These are phyloP conservation scores for Phycomyces blakesleeanus DNA, from an alignment of 192 early-diverging fungal genomes.

Conservation along the genomic window DNA sequence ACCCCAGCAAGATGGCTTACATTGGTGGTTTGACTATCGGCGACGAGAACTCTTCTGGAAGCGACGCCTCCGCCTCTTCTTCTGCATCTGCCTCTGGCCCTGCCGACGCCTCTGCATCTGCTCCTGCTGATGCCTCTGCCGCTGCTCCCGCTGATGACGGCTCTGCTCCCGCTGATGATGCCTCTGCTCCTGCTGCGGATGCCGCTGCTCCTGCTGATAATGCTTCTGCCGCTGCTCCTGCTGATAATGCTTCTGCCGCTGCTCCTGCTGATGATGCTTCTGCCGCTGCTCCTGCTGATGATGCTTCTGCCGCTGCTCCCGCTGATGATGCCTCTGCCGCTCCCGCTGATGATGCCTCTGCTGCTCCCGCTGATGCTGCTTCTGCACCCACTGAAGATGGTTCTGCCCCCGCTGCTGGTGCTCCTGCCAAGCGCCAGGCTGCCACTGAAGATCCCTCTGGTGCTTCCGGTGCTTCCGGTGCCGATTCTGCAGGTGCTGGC, in stretches of 20 bases:
- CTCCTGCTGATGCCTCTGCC: background rate
- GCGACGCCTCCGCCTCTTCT: background rate
- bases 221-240: background rate
- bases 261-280: background rate
- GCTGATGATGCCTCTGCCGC: conserved; percentile 6
- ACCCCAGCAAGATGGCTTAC: conserved; percentile 15
- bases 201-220: conserved; percentile 1
- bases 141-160: background rate
- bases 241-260: background rate
- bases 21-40: conserved; percentile 18
- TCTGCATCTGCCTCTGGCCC: background rate
- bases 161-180: conserved; percentile 9
- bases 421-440: background rate
- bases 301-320: background rate
- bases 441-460: background rate
- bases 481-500: conserved; percentile 3
- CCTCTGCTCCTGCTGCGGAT: background rate
- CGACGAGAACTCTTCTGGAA: background rate
- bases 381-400: conserved; percentile 1
- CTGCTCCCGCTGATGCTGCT: background rate
- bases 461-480: background rate
- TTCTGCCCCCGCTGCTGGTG: background rate
- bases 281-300: conserved; percentile 1
- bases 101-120: background rate
- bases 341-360: background rate